Evolutionary conservation across 2,329 filamentous ascomycete genomes (phyloP), one percentile per base, ranked within the genome.

Genomic region (Aspergillus phoenicis): DNA sequence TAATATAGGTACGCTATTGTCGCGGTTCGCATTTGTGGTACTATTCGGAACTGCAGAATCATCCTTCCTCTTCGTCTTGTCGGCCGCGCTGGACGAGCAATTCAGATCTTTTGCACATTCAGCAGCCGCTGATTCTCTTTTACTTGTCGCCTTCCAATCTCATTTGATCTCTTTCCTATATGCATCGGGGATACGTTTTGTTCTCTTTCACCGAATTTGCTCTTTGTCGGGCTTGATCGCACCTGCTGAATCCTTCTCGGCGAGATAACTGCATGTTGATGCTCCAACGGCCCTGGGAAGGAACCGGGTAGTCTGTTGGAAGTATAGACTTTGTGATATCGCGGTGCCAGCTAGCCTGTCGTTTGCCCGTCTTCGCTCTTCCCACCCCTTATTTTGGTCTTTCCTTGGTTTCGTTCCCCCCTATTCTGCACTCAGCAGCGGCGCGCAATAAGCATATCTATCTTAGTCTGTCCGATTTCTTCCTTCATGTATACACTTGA

Each of bases 1-100:
- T 56, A 60, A 61, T 64, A 63, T 68, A 68, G 57, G 62, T 68
- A 64, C 63, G 62, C 60, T 62, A 64, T 66, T 64, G 60, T 61
- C 62, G 61, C 60, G 53, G 60, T 56, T 60, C 53, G 57, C 53
- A 58, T 62, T 8, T 45, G 38, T 61, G 59, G 47, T 52, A 30
- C 28, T 11, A 20, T 15, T 36, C 41, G 28, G 30, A 47, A 13
- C 38, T 62, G 58, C 22, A 57, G 38, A 52, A 43, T 58, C 38
- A 38, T 52, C 54, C 22, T 57, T 62, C 47, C 52, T 58, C 33
- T 62, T 36, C 30, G 28, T 53, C 28, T 54, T 57, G 28, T 28
- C 24, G 41, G 52, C 22, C 13, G 17, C 51, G 45, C 22, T 43
- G 47, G 30, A 17, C 47, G 47, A 28, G 47, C 28, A 15, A 13